These are phyloP conservation scores for Thymus mandschuricus DNA, from an alignment of 257 asterid species.

Conservation along the genomic window DNA sequence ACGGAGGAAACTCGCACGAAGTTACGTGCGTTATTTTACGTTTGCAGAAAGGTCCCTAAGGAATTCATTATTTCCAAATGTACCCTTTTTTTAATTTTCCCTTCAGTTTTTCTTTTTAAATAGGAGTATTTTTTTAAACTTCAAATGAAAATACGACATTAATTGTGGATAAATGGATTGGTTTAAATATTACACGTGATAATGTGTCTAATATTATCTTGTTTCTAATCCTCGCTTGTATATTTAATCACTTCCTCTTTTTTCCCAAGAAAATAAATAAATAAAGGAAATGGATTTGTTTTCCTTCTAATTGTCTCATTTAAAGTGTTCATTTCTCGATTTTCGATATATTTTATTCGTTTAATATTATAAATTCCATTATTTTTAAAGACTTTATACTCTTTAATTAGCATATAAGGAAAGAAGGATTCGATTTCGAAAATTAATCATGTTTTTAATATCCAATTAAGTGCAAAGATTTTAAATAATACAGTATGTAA, in stretches of 20 bases:
- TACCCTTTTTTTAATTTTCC: background rate
- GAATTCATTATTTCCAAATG: background rate
- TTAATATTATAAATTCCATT: no score
- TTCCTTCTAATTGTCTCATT: no score
- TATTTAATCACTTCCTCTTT: no score
- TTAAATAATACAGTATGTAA: background rate
- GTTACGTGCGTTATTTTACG: conserved; percentile 31
- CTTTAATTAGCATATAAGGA: no score
- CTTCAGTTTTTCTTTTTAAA: background rate
- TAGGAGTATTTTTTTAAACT: no score
- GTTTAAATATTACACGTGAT: background rate
- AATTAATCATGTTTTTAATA: background rate
- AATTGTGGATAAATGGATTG: background rate
- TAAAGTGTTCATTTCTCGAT: no score
- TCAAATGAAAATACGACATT: background rate
- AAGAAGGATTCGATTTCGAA: background rate
- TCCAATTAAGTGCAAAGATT: background rate
- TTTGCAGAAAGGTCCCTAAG: conserved; percentile 33
- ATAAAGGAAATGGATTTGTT: no score
- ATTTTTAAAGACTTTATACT: no score
- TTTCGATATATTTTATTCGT: no score
- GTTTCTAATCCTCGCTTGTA: no score
- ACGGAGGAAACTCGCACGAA: conserved; percentile 51
- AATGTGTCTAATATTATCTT: no score
- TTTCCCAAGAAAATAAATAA: no score